Evolutionary conservation across 2,329 filamentous ascomycete species (phyloP).

Genomic region (Fusarium stilboides): DNA sequence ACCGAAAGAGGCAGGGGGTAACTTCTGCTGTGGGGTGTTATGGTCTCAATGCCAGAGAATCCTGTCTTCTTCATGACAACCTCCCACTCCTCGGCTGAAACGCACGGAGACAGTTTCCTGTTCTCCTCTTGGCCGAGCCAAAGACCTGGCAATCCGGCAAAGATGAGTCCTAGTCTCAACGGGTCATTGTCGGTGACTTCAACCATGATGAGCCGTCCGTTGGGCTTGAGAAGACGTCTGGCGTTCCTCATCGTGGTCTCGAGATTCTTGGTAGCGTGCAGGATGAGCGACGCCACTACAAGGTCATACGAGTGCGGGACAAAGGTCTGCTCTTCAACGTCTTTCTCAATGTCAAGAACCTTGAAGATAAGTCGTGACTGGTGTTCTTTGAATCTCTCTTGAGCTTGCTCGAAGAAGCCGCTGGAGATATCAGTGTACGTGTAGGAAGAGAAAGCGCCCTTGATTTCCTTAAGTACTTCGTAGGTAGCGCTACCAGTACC

Average conservation of each 20-base stretch:
- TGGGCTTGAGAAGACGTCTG: neutral
- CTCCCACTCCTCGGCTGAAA: neutral
- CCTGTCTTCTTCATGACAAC: neutral
- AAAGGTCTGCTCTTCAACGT: neutral
- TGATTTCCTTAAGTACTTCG: neutral
- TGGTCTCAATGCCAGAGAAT: slow-evolving; percentile 3
- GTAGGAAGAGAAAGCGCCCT: neutral
- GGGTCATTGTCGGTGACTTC: neutral
- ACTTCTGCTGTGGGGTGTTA: neutral
- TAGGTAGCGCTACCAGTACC: slow-evolving; percentile 1
- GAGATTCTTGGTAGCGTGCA: slow-evolving; percentile 4
- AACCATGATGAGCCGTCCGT: neutral
- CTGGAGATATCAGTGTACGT: slow-evolving; percentile 8
- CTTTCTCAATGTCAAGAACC: neutral
- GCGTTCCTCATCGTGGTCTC: neutral
- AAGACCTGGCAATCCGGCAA: neutral
- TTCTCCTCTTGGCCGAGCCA: slow-evolving; percentile 1
- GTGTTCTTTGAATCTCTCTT: neutral
- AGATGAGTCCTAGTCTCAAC: neutral
- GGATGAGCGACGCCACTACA: neutral
- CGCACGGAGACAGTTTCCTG: neutral
- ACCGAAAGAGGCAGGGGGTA: neutral
- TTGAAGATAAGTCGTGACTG: neutral
- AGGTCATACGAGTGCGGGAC: slow-evolving; percentile 1
- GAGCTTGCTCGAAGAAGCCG: slow-evolving; percentile 2